phyloP scores from a whole-genome alignment of 495 filamentous ascomycete species.

The Aspergillus homomorphus region DNA sequence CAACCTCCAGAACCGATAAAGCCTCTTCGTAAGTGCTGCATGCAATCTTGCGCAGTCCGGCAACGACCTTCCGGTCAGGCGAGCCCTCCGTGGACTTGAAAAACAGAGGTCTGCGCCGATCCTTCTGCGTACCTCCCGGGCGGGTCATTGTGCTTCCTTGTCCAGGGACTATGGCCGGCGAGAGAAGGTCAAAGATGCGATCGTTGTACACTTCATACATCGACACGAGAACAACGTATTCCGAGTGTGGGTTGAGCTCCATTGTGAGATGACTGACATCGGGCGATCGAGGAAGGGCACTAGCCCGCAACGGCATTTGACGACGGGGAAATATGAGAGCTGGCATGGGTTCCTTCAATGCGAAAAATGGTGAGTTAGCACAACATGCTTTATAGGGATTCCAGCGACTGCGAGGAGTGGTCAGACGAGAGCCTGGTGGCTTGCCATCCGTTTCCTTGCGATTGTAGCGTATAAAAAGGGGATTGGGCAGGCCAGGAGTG shows the following conservation, averaged over 20 bases:
- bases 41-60: conserved; percentile 85
- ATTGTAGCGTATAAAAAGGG: background rate
- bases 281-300: conserved; percentile 65
- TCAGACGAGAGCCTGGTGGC: conserved; percentile 11
- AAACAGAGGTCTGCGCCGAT: conserved; percentile 69
- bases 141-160: conserved; percentile 42
- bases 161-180: conserved; percentile 45
- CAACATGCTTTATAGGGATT: conserved; percentile 20
- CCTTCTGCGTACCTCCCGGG: conserved; percentile 51
- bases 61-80: conserved; percentile 85
- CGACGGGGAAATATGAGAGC: conserved; percentile 54
- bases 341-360: conserved; percentile 49
- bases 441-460: conserved; percentile 11
- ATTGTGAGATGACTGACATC: conserved; percentile 68
- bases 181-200: conserved; percentile 89
- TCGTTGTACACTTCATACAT: conserved; percentile 99
- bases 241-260: conserved; percentile 64
- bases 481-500: background rate
- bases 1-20: conserved; percentile 85
- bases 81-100: conserved; percentile 87
- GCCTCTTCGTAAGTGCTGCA: conserved; percentile 85
- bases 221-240: conserved; percentile 86
- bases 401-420: conserved; percentile 22
- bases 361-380: conserved; percentile 37
- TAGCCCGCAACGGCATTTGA: conserved; percentile 58